These are phyloP conservation scores for Collybia sp. DNA, from an alignment of 768 basidiomycete genomes.

Conservation along the genomic window DNA sequence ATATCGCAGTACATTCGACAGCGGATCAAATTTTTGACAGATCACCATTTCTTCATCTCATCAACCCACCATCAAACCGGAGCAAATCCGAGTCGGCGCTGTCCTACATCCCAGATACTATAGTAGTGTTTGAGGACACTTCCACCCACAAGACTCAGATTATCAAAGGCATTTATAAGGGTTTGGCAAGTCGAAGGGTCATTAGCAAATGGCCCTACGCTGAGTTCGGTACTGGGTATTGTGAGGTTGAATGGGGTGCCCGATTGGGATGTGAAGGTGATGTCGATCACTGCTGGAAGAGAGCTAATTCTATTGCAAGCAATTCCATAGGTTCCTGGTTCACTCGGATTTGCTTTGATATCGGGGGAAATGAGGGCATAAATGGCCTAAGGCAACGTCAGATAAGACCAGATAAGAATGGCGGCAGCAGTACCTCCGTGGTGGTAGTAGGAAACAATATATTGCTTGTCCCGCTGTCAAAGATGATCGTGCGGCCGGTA, in stretches of 20 bases:
- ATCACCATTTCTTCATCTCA: no score
- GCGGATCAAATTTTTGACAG: no score
- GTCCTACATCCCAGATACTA: conserved; percentile 52
- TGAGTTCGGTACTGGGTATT: conserved; percentile 53
- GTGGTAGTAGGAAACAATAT: conserved; percentile 44
- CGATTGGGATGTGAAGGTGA: conserved; percentile 46
- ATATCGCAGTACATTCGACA: no score
- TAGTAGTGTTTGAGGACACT: conserved; percentile 59
- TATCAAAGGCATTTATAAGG: conserved; percentile 55
- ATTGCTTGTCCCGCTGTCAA: conserved; percentile 57
- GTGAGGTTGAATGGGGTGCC: conserved; percentile 50
- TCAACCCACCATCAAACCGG: conserved; percentile 22
- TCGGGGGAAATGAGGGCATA: conserved; percentile 55
- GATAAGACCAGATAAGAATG: neutral
- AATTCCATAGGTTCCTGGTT: conserved; percentile 53
- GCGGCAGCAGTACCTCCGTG: conserved; percentile 30
- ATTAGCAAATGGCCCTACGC: conserved; percentile 51
- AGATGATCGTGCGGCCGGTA: conserved; percentile 39
- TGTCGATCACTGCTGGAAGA: conserved; percentile 46
- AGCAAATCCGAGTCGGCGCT: conserved; percentile 47
- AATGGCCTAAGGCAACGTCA: conserved; percentile 33
- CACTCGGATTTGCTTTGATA: conserved; percentile 45
- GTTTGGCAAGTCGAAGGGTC: conserved; percentile 49
- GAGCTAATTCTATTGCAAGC: conserved; percentile 40
- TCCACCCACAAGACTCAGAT: conserved; percentile 45